Evolutionary conservation across 2,329 filamentous ascomycete species (phyloP).

Genomic region (Hortaea werneckii): DNA sequence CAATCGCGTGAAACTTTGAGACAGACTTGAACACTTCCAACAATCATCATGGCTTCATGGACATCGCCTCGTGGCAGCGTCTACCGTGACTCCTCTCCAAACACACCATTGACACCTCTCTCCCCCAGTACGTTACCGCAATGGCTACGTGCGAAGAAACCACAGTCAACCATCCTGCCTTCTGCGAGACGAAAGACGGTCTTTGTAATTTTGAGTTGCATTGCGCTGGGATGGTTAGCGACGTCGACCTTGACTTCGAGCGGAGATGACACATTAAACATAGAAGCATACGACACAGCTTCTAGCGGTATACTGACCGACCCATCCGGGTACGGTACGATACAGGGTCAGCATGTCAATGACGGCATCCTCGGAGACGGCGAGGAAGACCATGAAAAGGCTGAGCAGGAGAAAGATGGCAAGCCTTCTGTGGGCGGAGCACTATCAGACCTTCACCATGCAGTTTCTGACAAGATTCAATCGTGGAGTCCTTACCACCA

Average conservation of each 20-base stretch:
- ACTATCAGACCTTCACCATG: conserved; percentile 22
- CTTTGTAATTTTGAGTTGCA: conserved; percentile 15
- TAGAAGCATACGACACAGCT: conserved; percentile 8
- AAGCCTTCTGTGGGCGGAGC: conserved; percentile 21
- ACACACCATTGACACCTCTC: conserved; percentile 13
- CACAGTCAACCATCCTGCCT: conserved; percentile 7
- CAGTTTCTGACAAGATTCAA: conserved; percentile 22
- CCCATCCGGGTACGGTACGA: conserved; percentile 13
- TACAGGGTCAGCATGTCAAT: background rate
- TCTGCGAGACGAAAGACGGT: conserved; percentile 16
- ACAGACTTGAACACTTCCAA: background rate
- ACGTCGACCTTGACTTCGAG: conserved; percentile 17
- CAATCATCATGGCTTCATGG: conserved; percentile 11
- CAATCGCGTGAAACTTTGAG: background rate
- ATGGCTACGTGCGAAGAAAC: conserved; percentile 17
- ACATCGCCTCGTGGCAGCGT: conserved; percentile 10
- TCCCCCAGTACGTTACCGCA: conserved; percentile 17
- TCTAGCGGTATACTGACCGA: conserved; percentile 15
- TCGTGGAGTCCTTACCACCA: conserved; percentile 19
- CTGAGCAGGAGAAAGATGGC: conserved; percentile 2
- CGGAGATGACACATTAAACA: conserved; percentile 4
- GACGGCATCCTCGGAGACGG: conserved; percentile 11
- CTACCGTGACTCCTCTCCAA: conserved; percentile 16
- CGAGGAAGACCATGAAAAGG: conserved; percentile 5
- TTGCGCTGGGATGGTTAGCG: conserved; percentile 23